These are phyloP conservation scores for Linum usitatissimum DNA, from an alignment of 345 rosid species.

Conservation along the genomic window DNA sequence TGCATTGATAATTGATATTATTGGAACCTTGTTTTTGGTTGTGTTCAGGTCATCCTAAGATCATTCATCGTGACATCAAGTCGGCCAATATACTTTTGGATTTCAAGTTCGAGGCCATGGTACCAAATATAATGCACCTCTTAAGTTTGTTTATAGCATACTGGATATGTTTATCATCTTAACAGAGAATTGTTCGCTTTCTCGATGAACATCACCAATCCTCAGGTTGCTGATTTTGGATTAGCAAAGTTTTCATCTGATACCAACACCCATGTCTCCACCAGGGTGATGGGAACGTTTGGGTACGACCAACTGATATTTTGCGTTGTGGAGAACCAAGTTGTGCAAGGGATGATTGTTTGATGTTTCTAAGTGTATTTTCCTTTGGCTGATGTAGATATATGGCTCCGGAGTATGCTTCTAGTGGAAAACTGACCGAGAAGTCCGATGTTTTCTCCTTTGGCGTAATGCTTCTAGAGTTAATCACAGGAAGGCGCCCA, in stretches of 20 bases:
- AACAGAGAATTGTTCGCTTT: background rate
- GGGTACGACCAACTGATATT: conserved; percentile 39
- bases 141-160: background rate
- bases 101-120: conserved; percentile 83
- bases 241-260: conserved; percentile 77
- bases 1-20: background rate
- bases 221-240: conserved; percentile 95
- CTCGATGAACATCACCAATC: background rate
- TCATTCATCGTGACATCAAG: conserved; percentile 13
- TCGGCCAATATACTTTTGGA: conserved; percentile 32
- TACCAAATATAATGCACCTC: conserved; percentile 16
- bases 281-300: conserved; percentile 96
- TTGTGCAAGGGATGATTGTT: background rate
- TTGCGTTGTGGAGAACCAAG: background rate
- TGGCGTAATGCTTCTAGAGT: conserved; percentile 85
- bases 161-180: too few species aligned
- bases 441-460: conserved; percentile 89
- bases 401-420: conserved; percentile 94
- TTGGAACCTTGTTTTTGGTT: background rate
- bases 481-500: conserved; percentile 74
- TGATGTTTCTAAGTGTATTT: background rate
- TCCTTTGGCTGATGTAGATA: conserved; percentile 33
- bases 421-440: conserved; percentile 79
- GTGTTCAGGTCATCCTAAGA: conserved; percentile 11
- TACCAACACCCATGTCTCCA: conserved; percentile 78